A percentile compares a stretch with the other conserved stretches of the same genome.
phyloP scores from a whole-genome alignment of 2,329 filamentous ascomycete species.

The Diaporthe sp. region DNA sequence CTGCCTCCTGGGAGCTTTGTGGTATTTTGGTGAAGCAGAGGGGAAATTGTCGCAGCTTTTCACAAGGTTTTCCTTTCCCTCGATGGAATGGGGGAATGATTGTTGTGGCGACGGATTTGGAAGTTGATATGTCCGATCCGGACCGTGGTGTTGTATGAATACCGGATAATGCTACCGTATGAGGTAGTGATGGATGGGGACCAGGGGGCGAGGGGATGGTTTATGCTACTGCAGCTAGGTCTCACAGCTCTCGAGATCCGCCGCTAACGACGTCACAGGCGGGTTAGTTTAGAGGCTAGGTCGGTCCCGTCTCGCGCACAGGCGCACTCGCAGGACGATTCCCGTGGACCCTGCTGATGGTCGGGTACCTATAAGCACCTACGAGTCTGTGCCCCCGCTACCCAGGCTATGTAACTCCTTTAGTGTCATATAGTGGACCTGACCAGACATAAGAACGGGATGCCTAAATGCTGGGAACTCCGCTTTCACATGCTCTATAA shows the following conservation, averaged over 20 bases:
- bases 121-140: slow-evolving; percentile 14
- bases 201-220: background rate
- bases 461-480: too few relatives aligned
- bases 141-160: background rate
- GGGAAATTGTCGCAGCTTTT: background rate
- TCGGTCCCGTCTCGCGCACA: slow-evolving; percentile 1
- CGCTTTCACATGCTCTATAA: too few relatives aligned
- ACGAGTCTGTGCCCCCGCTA: background rate
- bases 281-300: slow-evolving; percentile 10
- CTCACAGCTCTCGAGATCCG: slow-evolving; percentile 7
- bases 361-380: background rate
- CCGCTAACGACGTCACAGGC: slow-evolving; percentile 24
- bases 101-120: slow-evolving; percentile 7
- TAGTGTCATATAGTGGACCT: too few relatives aligned
- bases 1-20: background rate
- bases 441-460: too few relatives aligned
- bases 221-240: background rate
- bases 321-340: too few relatives aligned
- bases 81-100: background rate
- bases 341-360: slow-evolving; percentile 14
- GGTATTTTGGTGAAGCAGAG: background rate
- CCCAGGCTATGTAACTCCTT: background rate
- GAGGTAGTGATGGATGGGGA: slow-evolving; percentile 9
- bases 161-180: background rate
- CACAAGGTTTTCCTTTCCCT: background rate